Evolutionary conservation across 768 basidiomycete genomes (phyloP), one percentile per base, ranked within the genome.

Genomic region (Gautieria morchelliformis): DNA sequence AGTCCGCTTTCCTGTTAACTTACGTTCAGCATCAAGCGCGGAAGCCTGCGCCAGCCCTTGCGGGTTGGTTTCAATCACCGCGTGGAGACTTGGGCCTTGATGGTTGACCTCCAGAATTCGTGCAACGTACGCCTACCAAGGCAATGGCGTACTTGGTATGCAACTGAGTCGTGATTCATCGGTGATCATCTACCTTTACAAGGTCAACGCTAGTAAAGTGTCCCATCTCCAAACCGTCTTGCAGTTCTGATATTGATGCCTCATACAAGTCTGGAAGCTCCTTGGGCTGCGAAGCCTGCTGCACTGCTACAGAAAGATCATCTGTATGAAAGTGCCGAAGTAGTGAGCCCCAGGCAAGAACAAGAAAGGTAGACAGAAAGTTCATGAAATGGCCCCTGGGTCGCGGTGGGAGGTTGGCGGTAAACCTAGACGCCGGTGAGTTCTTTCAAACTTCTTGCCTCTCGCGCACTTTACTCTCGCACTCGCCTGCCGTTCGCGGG

Each of bases 41-140:
- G 65, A 65, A 3, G 74, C 75, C 53, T 73, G 64, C 8, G 47
- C 39, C n/a, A 75, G 59, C 6, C 74, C 75, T 20, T 63, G 66
- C 0, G 74, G 71, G 51, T 73, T 76, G 8, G 65, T 69, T 59
- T 75, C 70, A n/a, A 76, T 65, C 14, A 76, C 69, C 1, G 75
- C 75, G 15, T 69, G 72, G 15, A 75, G 56, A 2, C 32, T 59
- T 3, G 74, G 67, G 2, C 73, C 73, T 42, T 71, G 58, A 12
- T 69, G 56, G 61, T 76, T 76, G 17, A 76, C 75, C 65, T 76
- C 74, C n/a, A 71, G 67, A 45, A 76, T 76, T 14, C 75, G 69
- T 12, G 70, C 65, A 48, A 75, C 63, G 58, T 76, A 76, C 0
- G 75, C 72, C 74, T 75, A 20, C 19, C 40, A 12, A 41, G 40